Percentiles rank a stretch among this genome's conserved stretches.
phyloP scores from a whole-genome alignment of 2,329 filamentous ascomycete species.

The Neofusicoccum cordaticola region DNA sequence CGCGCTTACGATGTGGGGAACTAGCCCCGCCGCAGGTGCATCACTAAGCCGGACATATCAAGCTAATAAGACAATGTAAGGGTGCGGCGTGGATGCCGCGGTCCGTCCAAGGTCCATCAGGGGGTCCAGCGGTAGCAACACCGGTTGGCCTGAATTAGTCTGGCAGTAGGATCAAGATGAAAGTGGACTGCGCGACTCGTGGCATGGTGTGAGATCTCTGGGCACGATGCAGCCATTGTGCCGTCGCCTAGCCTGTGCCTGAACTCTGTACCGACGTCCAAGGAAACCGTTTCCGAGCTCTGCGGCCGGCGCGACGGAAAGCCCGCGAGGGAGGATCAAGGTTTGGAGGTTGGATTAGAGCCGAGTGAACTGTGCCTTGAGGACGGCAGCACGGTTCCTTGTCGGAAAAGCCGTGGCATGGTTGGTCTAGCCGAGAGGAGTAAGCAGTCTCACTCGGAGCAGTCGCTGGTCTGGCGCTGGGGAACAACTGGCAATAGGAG shows the following conservation, averaged over 20 bases:
- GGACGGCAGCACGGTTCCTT: no score
- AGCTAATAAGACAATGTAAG: no score
- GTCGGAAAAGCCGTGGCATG: no score
- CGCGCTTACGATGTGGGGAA: background rate
- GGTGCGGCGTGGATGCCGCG: background rate
- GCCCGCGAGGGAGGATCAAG: background rate
- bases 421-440: background rate
- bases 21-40: background rate
- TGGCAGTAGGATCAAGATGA: background rate
- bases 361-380: no score
- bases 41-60: background rate
- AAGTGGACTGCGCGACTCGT: background rate
- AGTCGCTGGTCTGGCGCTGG: no score
- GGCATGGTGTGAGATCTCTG: background rate
- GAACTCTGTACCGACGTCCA: no score
- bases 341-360: background rate
- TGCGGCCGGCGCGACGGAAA: background rate
- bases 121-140: background rate
- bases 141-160: background rate
- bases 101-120: background rate
- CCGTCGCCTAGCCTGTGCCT: no score
- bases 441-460: no score
- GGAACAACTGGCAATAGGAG: no score
- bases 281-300: background rate
- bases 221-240: background rate